Evolutionary conservation across 352 stramenopile genomes (phyloP).

Genomic region (Globisporangium spinosum): DNA sequence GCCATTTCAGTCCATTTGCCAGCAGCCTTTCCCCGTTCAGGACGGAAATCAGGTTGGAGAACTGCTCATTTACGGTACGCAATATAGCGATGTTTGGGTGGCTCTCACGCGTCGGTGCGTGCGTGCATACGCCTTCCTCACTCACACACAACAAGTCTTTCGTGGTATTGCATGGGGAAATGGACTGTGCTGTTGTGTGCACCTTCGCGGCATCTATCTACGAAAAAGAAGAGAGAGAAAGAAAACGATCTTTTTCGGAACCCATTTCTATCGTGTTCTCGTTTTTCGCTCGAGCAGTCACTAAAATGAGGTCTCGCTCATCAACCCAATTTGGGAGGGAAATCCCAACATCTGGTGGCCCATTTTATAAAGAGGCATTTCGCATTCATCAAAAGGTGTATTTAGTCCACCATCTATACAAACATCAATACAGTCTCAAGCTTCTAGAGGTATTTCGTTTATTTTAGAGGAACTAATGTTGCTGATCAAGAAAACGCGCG

Average conservation of each 20-base stretch:
- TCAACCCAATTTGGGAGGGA: not conserved
- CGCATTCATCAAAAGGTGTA: not conserved
- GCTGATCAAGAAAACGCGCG: not conserved
- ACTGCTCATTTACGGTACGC: not conserved
- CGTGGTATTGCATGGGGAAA: not conserved
- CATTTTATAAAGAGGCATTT: not conserved
- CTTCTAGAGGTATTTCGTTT: not conserved
- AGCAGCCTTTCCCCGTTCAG: not conserved
- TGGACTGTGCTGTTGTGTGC: not conserved
- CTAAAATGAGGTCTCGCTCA: conserved; percentile 1
- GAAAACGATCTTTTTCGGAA: conserved; percentile 6
- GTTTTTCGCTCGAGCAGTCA: not conserved
- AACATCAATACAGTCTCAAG: not conserved
- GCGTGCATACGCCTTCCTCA: too few species aligned
- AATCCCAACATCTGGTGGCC: not conserved
- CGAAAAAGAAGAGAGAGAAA: not conserved
- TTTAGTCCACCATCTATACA: not conserved
- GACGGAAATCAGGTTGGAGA: not conserved
- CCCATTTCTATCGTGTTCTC: not conserved
- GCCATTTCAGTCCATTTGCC: not conserved
- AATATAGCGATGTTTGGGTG: not conserved
- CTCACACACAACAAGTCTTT: not conserved
- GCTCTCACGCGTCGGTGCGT: not conserved
- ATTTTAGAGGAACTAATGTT: not conserved
- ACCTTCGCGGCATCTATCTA: not conserved